Conservation (phyloP, 148 eudicot species). For the Bassia scoparia region DNA sequence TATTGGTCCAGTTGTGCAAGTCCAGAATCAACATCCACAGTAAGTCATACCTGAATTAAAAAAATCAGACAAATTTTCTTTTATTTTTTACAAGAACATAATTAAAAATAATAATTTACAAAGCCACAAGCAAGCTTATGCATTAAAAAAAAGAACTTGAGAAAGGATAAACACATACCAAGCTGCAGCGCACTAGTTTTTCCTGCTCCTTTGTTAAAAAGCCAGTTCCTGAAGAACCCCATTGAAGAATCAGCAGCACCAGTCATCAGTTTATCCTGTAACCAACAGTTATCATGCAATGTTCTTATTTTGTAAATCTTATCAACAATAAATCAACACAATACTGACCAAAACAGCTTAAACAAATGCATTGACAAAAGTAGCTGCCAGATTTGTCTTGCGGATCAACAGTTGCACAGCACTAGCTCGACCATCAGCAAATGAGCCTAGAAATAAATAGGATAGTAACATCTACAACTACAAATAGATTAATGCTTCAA, state of each 20-base stretch:
- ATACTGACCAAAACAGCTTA: conserved; percentile 95
- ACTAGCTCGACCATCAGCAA: conserved; percentile 93
- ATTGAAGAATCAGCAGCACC: conserved; percentile 62
- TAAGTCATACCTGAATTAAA: conserved; percentile 83
- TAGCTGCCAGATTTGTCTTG: conserved; percentile 96
- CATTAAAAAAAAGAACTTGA: not conserved
- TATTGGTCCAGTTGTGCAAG: conserved; percentile 97
- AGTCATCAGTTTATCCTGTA: conserved; percentile 94
- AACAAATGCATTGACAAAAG: conserved; percentile 96
- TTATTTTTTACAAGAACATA: too few relatives aligned
- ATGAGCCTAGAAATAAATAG: conserved; percentile 53
- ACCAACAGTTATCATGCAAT: conserved; percentile 11
- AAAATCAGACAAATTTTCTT: too few relatives aligned
- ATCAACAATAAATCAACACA: not conserved
- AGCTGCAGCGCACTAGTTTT: conserved; percentile 97
- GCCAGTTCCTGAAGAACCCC: conserved; percentile 84
- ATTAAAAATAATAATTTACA: conserved; percentile 15
- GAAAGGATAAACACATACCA: conserved; percentile 45
- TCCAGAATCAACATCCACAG: conserved; percentile 96
- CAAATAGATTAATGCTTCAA: not conserved
- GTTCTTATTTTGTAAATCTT: not conserved
- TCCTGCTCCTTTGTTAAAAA: conserved; percentile 95
- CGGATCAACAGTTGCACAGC: conserved; percentile 92
- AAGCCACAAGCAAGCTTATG: not conserved
- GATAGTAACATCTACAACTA: conserved; percentile 5